These are phyloP conservation scores for Ambrosia hybrid DNA, from an alignment of 140 eudicot genomes.

Conservation along the genomic window DNA sequence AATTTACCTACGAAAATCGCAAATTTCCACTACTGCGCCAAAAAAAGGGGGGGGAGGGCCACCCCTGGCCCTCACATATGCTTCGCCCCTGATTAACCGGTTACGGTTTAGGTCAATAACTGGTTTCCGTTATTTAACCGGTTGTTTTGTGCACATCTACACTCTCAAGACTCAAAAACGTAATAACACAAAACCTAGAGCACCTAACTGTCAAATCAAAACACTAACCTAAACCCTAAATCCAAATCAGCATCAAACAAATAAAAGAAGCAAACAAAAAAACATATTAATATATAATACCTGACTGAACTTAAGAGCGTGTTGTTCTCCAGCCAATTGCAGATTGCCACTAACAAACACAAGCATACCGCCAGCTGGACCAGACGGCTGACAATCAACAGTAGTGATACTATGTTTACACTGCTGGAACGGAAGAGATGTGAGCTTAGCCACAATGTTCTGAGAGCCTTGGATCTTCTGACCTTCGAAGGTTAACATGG, in stretches of 20 bases:
- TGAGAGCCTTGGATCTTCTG: conserved; percentile 58
- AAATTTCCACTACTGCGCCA: too few species aligned
- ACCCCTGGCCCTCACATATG: too few species aligned
- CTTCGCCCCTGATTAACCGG: too few species aligned
- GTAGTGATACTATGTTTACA: conserved; percentile 67
- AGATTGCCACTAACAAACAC: conserved; percentile 79
- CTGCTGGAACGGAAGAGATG: conserved; percentile 65
- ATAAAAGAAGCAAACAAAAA: too few species aligned
- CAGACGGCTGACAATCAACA: conserved; percentile 84
- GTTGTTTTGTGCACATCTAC: too few species aligned
- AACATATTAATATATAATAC: conserved; percentile 25
- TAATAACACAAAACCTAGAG: conserved; percentile 4
- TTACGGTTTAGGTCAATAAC: too few species aligned
- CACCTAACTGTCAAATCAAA: neutral
- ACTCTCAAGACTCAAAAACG: neutral
- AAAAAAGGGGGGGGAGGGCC: too few species aligned
- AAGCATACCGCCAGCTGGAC: conserved; percentile 68
- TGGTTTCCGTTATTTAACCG: too few species aligned
- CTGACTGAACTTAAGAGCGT: conserved; percentile 79
- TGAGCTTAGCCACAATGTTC: conserved; percentile 62
- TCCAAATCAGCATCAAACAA: neutral
- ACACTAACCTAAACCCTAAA: neutral
- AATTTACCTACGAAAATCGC: too few species aligned
- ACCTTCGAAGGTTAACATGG: conserved; percentile 81
- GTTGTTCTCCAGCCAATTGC: conserved; percentile 70